Base-by-base conservation (phyloP, 306 rosid genomes). In the Pyrus pyrifolia region DNA sequence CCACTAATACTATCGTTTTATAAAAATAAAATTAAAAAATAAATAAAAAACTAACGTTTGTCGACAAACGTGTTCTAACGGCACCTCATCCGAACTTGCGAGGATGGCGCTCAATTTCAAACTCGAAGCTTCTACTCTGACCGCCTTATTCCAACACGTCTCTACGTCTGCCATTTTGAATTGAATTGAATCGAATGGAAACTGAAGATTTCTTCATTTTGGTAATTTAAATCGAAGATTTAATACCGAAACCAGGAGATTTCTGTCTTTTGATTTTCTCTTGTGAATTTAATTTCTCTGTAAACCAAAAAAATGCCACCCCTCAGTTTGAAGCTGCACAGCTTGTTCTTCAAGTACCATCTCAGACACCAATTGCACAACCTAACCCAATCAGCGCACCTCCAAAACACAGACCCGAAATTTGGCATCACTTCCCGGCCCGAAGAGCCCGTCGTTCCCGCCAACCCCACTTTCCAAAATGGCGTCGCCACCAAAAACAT, bases 401-500 rank as follows among this genome's bases (percentile, higher is more conserved):
- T 18, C 61, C 14, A 51, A 29, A 71, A 67, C 42, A 79, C 70
- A 70, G 80, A 31, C 74, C 72, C 79, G 71, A 86, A 6, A 13
- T 95, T 92, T 29, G 98, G 98, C 1, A 79, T 86, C 27, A 85
- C 97, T 5, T 78, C 97, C 49, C 88, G 98, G 13, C 89, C 96
- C 76, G 92, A 83, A 23, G 95, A 95, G 40, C 53, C 91, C 1
- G 57, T 79, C 22, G 80, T 88, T 10, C 83, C 93, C 10, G 81
- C 95, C 0, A 92, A 95, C 69, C 97, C 97, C 27, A 79, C 93
- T 23, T 95, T 95, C 78, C 57, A 85, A 63, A 89, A 93, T 76
- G 98, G 96, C 33, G 91, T 95, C 18, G 97, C 98, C 49, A 92
- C 97, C 29, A 95, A 95, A 30, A 97, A 95, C 70, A 88, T 92